Conservation (phyloP, 2,329 filamentous ascomycete species). For the Xylaria sp. region DNA sequence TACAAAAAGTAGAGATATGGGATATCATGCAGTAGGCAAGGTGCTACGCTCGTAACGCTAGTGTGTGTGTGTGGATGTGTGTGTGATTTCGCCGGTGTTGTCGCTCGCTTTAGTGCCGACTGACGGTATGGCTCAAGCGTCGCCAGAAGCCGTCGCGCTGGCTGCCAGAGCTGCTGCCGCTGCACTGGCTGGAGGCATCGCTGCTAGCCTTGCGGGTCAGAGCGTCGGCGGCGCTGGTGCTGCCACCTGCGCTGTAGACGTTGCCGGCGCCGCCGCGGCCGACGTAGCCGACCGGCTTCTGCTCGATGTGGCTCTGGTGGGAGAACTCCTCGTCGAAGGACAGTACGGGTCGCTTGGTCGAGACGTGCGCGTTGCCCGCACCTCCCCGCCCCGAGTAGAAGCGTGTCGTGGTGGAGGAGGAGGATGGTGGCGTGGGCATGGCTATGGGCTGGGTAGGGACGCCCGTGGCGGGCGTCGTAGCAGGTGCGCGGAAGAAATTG, state of each 20-base stretch:
- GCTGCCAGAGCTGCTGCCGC: constrained; percentile 36
- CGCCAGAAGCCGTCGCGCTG: constrained; percentile 41
- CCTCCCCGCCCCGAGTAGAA: constrained; percentile 70
- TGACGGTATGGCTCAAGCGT: constrained; percentile 43
- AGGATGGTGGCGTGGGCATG: constrained; percentile 34
- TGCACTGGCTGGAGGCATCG: constrained; percentile 35
- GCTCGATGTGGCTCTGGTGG: constrained; percentile 55
- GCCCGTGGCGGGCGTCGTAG: constrained; percentile 46
- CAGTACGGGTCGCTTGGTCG: constrained; percentile 58
- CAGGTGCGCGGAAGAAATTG: constrained; percentile 55
- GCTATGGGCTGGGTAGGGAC: constrained; percentile 50
- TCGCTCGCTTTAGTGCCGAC: constrained; percentile 35
- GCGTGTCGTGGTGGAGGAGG: constrained; percentile 42
- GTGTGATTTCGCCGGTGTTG: too few relatives aligned
- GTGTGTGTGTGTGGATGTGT: background rate
- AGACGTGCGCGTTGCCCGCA: constrained; percentile 63
- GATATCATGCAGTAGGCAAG: too few relatives aligned
- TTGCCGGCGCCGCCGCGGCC: constrained; percentile 69
- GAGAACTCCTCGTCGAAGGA: constrained; percentile 69
- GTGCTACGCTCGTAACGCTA: too few relatives aligned
- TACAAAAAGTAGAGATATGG: too few relatives aligned
- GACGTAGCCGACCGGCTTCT: constrained; percentile 59
- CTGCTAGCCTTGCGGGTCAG: constrained; percentile 35
- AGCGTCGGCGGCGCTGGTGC: constrained; percentile 7
- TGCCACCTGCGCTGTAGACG: constrained; percentile 38